Percentiles rank a stretch among this genome's conserved stretches.
These are phyloP conservation scores for Pyrus hybrid DNA, from an alignment of 331 rosid species.

Conservation along the genomic window DNA sequence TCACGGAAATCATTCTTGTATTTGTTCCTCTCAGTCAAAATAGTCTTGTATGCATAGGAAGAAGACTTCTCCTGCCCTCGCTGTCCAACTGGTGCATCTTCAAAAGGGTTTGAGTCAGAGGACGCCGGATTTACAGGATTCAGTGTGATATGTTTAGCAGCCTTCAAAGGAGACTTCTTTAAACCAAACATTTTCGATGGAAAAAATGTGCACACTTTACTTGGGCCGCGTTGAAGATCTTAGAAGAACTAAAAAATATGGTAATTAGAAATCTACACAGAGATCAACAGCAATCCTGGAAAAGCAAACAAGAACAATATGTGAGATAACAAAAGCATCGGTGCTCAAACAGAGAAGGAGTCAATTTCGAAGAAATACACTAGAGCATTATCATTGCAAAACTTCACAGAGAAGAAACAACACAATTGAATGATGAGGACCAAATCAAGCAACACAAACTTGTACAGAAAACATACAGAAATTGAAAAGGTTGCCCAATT, in stretches of 20 bases:
- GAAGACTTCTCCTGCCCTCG: slow-evolving; percentile 29
- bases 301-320: slow-evolving; percentile 15
- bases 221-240: neutral
- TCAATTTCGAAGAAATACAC: neutral
- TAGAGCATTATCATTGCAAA: neutral
- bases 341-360: neutral
- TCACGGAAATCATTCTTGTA: slow-evolving; percentile 63
- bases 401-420: neutral
- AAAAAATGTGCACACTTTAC: slow-evolving; percentile 12
- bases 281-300: slow-evolving; percentile 37
- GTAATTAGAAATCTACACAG: neutral
- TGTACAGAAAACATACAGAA: neutral
- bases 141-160: slow-evolving; percentile 34
- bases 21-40: slow-evolving; percentile 41
- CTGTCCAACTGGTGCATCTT: slow-evolving; percentile 31
- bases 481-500: neutral
- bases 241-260: slow-evolving; percentile 2
- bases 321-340: neutral
- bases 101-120: slow-evolving; percentile 47
- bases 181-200: slow-evolving; percentile 47
- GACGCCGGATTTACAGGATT: slow-evolving; percentile 37
- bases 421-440: neutral
- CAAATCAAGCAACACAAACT: slow-evolving; percentile 6
- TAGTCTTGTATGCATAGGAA: slow-evolving; percentile 18
- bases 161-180: slow-evolving; percentile 64